Conservation (phyloP, 2,329 filamentous ascomycete species). For the Colletotrichum gigasporum region DNA sequence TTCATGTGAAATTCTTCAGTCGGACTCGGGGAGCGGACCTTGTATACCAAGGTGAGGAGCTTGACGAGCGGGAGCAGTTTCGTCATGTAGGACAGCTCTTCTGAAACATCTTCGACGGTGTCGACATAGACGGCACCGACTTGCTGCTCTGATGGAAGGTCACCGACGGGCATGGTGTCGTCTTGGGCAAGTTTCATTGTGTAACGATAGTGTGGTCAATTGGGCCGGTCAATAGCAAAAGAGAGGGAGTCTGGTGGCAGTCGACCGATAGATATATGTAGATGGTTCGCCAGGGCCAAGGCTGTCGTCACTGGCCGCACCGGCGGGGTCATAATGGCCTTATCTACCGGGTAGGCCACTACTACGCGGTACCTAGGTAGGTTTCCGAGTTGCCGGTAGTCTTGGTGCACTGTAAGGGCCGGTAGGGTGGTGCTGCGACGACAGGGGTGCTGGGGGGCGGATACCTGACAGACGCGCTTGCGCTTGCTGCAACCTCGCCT, state of each 20-base stretch:
- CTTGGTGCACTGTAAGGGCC: no score
- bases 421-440: no score
- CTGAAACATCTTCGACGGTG: slow-evolving; percentile 41
- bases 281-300: neutral
- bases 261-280: slow-evolving; percentile 8
- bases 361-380: neutral
- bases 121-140: slow-evolving; percentile 36
- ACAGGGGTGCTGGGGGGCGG: neutral
- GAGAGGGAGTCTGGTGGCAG: neutral
- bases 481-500: slow-evolving; percentile 4
- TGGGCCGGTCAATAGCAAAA: no score
- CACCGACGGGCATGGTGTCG: slow-evolving; percentile 10
- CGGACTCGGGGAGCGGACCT: slow-evolving; percentile 38
- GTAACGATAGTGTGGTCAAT: neutral
- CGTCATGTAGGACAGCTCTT: slow-evolving; percentile 41
- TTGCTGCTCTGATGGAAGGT: slow-evolving; percentile 18
- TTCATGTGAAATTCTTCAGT: slow-evolving; percentile 41
- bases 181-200: slow-evolving; percentile 14
- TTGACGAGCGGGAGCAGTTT: slow-evolving; percentile 44
- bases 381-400: slow-evolving; percentile 17
- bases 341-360: neutral
- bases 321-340: slow-evolving; percentile 17
- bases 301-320: slow-evolving; percentile 14
- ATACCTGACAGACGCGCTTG: slow-evolving; percentile 12
- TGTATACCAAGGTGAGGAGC: slow-evolving; percentile 45